These are phyloP conservation scores for Cryphonectria naterciae DNA, from an alignment of 2,329 filamentous ascomycete species.

Conservation along the genomic window DNA sequence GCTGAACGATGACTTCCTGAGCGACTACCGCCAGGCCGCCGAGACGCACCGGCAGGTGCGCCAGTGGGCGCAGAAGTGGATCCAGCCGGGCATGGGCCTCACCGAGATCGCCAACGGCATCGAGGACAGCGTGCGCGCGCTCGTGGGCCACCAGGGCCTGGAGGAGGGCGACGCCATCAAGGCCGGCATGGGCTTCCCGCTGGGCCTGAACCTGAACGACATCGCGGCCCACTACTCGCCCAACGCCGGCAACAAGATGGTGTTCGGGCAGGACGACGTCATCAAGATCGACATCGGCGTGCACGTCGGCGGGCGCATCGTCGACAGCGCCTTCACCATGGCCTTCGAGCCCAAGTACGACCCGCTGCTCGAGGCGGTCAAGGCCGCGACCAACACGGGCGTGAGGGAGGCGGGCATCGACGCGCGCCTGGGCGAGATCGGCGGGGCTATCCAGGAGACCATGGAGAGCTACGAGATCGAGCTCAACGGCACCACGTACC, in stretches of 20 bases:
- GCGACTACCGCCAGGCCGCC: constrained; percentile 77
- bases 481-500: constrained; percentile 76
- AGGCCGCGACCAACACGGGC: constrained; percentile 82
- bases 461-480: constrained; percentile 95
- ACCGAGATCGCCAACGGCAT: constrained; percentile 83
- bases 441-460: constrained; percentile 81
- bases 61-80: constrained; percentile 77
- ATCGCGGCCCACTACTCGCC: constrained; percentile 84
- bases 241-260: constrained; percentile 79
- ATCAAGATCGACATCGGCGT: constrained; percentile 85
- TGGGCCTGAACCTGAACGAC: constrained; percentile 79
- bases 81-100: constrained; percentile 76
- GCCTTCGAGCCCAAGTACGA: constrained; percentile 77
- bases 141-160: constrained; percentile 75
- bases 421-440: constrained; percentile 84
- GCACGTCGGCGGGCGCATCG: constrained; percentile 78
- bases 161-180: constrained; percentile 76
- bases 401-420: constrained; percentile 91
- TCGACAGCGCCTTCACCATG: constrained; percentile 81
- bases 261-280: constrained; percentile 74
- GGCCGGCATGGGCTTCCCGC: constrained; percentile 83
- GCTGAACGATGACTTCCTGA: constrained; percentile 76
- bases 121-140: constrained; percentile 74
- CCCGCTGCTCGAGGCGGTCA: constrained; percentile 72
- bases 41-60: constrained; percentile 82